A percentile compares a stretch with the other conserved stretches of the same genome.
These are phyloP conservation scores for Botrytis galanthina DNA, from an alignment of 2,329 filamentous ascomycete species.

Conservation along the genomic window DNA sequence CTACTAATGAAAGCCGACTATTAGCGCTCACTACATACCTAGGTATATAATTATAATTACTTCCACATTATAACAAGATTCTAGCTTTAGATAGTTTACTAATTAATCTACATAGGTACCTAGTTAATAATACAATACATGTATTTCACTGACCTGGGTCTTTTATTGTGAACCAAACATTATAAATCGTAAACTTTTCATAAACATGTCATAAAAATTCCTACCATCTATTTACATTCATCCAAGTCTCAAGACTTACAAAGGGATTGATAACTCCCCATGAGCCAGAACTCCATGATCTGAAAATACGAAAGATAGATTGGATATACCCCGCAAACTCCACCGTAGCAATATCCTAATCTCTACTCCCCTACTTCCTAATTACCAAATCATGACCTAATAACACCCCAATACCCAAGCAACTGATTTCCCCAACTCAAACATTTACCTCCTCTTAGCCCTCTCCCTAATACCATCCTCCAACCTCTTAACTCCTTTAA, in stretches of 20 bases:
- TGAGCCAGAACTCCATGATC: not conserved
- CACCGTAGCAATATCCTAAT: not conserved
- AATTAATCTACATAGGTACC: no score
- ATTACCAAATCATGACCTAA: not conserved
- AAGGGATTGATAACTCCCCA: not conserved
- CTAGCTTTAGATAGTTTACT: no score
- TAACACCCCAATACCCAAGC: not conserved
- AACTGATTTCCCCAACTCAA: not conserved
- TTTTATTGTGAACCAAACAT: not conserved
- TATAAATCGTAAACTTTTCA: not conserved
- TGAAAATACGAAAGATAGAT: not conserved
- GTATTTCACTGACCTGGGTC: no score
- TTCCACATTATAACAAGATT: no score
- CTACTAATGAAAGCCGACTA: no score
- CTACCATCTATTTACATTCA: not conserved
- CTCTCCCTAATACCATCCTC: constrained; percentile 42
- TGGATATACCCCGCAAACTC: not conserved
- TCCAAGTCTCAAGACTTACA: not conserved
- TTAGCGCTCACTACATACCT: no score
- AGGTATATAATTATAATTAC: no score
- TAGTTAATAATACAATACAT: no score
- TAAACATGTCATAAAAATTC: not conserved
- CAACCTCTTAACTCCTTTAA: constrained; percentile 64
- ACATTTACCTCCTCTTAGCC: constrained; percentile 15
- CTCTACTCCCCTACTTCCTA: not conserved